These are phyloP conservation scores for Fusarium bactridioides DNA, from an alignment of 2,329 filamentous ascomycete genomes.

Conservation along the genomic window DNA sequence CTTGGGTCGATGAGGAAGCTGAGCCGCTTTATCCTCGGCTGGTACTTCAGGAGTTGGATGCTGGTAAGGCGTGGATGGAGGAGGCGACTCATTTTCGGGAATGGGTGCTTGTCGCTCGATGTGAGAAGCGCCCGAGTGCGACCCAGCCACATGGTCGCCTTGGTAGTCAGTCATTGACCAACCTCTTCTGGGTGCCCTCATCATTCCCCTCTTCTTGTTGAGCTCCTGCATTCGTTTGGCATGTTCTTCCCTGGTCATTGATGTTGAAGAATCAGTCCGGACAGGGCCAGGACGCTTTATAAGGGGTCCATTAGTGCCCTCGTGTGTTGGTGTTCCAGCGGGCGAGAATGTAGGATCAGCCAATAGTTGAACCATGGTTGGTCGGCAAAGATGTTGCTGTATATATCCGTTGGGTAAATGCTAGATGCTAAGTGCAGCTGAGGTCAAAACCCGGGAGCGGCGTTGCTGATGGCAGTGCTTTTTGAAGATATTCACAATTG, in stretches of 20 bases:
- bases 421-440: not conserved
- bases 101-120: slow-evolving; percentile 44
- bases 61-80: slow-evolving; percentile 9
- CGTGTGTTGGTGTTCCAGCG: slow-evolving; percentile 34
- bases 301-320: slow-evolving; percentile 33
- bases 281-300: slow-evolving; percentile 35
- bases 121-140: slow-evolving; percentile 35
- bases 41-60: slow-evolving; percentile 22
- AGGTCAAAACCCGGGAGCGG: not conserved
- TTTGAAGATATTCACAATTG: slow-evolving; percentile 5
- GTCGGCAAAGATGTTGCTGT: not conserved
- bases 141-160: slow-evolving; percentile 40
- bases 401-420: slow-evolving; percentile 9
- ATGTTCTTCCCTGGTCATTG: slow-evolving; percentile 54
- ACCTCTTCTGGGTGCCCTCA: slow-evolving; percentile 54
- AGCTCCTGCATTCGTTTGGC: slow-evolving; percentile 50
- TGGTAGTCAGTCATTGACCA: slow-evolving; percentile 58
- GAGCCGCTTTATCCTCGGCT: slow-evolving; percentile 30
- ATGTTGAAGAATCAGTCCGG: slow-evolving; percentile 34
- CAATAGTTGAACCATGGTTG: slow-evolving; percentile 47
- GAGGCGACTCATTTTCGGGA: slow-evolving; percentile 45
- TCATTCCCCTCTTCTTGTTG: slow-evolving; percentile 46
- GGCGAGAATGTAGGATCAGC: slow-evolving; percentile 42
- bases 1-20: slow-evolving; percentile 44
- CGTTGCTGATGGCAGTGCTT: not conserved